Percentiles rank a stretch among this genome's conserved stretches.
Evolutionary conservation across 352 stramenopile species (phyloP).

Genomic region (Globisporangium splendens): DNA sequence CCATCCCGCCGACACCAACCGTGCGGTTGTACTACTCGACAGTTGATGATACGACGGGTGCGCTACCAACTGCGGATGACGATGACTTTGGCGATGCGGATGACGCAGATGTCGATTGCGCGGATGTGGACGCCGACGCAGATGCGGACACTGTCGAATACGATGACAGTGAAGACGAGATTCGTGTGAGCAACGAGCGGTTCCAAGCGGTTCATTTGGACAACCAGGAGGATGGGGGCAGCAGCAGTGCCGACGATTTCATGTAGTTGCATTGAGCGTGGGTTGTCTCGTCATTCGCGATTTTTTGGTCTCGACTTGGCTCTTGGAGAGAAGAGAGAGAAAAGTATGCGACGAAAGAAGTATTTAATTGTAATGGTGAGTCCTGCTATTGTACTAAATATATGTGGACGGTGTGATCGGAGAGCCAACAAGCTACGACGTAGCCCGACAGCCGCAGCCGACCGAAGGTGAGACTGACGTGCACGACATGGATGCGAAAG

Average conservation of each 20-base stretch:
- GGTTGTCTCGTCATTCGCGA: neutral
- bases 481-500: no score
- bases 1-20: conserved; percentile 48
- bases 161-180: conserved; percentile 88
- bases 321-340: neutral
- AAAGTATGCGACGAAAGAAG: neutral
- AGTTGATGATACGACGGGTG: conserved; percentile 18
- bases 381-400: conserved; percentile 2
- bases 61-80: conserved; percentile 10
- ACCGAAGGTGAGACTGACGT: no score
- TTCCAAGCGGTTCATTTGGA: conserved; percentile 87
- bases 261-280: conserved; percentile 35
- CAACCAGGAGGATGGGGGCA: conserved; percentile 67
- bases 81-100: conserved; percentile 24
- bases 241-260: conserved; percentile 70
- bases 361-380: conserved; percentile 6
- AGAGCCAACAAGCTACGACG: neutral
- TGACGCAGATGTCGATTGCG: conserved; percentile 55
- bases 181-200: conserved; percentile 86
- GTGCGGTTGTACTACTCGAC: conserved; percentile 74
- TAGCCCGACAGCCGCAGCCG: no score
- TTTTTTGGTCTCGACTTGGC: neutral
- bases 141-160: conserved; percentile 87
- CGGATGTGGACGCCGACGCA: conserved; percentile 54
- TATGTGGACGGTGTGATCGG: neutral